phyloP scores from a whole-genome alignment of 257 asterid species.

The Solanum corneliomulleri region DNA sequence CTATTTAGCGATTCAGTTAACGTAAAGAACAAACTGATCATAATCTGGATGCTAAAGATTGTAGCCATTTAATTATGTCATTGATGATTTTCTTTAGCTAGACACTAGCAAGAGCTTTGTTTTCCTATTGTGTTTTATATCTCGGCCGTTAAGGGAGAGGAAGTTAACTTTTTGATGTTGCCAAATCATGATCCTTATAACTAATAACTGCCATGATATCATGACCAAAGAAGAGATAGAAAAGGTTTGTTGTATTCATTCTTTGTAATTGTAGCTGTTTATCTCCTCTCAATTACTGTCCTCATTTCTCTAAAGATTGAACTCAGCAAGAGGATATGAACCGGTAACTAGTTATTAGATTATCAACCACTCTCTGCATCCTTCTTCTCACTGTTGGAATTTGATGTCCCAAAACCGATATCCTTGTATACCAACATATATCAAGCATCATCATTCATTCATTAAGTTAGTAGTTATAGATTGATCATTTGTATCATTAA shows the following conservation, averaged over 20 bases:
- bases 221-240: background rate
- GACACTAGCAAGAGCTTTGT: background rate
- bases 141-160: background rate
- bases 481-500: constrained; percentile 22
- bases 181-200: background rate
- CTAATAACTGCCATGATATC: background rate
- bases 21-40: background rate
- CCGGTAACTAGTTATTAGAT: background rate
- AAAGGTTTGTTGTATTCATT: background rate
- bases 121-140: background rate
- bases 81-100: background rate
- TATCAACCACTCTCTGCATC: background rate
- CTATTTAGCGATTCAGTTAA: background rate
- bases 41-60: background rate
- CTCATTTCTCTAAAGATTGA: background rate
- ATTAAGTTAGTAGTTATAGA: background rate
- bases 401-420: background rate
- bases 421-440: background rate
- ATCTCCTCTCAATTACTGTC: background rate
- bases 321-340: background rate
- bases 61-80: background rate
- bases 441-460: background rate
- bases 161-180: background rate
- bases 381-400: background rate
- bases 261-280: background rate